Evolutionary conservation across 805 yeast species (phyloP), one percentile per base, ranked within the genome.

Genomic region (Ogataea ganodermae): DNA sequence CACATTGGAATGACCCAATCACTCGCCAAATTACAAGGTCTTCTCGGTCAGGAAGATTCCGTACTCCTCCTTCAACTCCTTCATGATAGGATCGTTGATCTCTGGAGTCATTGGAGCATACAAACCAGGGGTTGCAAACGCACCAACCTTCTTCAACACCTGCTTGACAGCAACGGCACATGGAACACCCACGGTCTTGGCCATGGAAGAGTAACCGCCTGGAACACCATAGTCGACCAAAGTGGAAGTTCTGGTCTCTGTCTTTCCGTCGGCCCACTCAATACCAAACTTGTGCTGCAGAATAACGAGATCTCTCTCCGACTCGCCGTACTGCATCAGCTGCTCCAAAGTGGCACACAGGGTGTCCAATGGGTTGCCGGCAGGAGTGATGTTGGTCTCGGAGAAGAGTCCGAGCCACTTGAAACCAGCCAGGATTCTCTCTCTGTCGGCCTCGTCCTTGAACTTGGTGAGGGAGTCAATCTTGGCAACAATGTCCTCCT

Each of bases 281-380:
- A 94, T 89, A 60, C 96, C 97, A 65, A 94, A 94, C 79, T 91
- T 92, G 81, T 94, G 99, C 78, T 94, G 99, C 66, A 94, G 79
- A 62, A 86, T 82, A 56, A 94, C 97, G 70, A 92, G 75, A 71
- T 94, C 99, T 71, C 97, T 86, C 80, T 94, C 99, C 57, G 88
- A 92, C 65, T 85, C 84, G 70, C 83, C 97, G 71, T 87, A 91
- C 78, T 92, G 97, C 96, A 94, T 89, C 77, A 87, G 78, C 61
- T 86, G 83, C 78, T 94, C 98, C 60, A 94, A 80, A 56, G 96
- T 87, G 47, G 98, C 97, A 76, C 99, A 94, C 67, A 94, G 74
- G 23, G 99, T 90, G 73, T 94, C 99, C 67, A 94, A 79, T 57
- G 97, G 89, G 73, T 89, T 94, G 57, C 90, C 95, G 72, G 92